A percentile compares a stretch with the other conserved stretches of the same genome.
phyloP scores from a whole-genome alignment of 192 early-diverging fungal genomes.

The Backusella psychrophila region DNA sequence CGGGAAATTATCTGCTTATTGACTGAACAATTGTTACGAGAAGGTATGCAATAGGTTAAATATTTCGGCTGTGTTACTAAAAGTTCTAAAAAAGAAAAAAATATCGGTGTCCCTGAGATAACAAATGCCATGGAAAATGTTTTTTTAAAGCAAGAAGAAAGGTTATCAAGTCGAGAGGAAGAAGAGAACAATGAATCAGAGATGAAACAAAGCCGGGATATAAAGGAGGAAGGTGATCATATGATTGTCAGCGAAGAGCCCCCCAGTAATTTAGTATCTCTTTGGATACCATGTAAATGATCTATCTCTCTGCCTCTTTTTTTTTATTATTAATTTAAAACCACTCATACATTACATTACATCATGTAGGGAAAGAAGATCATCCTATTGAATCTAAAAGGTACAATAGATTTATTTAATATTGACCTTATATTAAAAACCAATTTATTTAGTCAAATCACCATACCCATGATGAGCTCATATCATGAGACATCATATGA shows the following conservation, averaged over 20 bases:
- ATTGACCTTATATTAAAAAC: not conserved
- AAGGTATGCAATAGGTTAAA: not conserved
- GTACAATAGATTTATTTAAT: not conserved
- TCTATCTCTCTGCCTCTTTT: not conserved
- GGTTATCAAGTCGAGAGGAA: not conserved
- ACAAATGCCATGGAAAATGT: not conserved
- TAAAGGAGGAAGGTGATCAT: not conserved
- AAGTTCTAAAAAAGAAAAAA: not conserved
- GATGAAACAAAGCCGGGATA: not conserved
- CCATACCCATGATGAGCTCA: not conserved
- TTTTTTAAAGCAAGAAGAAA: not conserved
- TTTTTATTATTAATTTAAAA: not conserved
- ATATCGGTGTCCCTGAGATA: not conserved
- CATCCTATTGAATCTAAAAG: not conserved
- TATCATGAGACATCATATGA: constrained; percentile 1
- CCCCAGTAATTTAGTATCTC: not conserved
- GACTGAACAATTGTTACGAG: not conserved
- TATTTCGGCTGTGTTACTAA: not conserved
- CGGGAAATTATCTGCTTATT: constrained; percentile 7
- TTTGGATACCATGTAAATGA: not conserved
- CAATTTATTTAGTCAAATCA: not conserved
- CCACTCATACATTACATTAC: not conserved
- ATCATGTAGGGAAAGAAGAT: not conserved
- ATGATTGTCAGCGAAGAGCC: not conserved
- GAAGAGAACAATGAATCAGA: not conserved